Evolutionary conservation across 441 rosid genomes (phyloP), one percentile per base, ranked within the genome.

Genomic region (Manihot esculenta): DNA sequence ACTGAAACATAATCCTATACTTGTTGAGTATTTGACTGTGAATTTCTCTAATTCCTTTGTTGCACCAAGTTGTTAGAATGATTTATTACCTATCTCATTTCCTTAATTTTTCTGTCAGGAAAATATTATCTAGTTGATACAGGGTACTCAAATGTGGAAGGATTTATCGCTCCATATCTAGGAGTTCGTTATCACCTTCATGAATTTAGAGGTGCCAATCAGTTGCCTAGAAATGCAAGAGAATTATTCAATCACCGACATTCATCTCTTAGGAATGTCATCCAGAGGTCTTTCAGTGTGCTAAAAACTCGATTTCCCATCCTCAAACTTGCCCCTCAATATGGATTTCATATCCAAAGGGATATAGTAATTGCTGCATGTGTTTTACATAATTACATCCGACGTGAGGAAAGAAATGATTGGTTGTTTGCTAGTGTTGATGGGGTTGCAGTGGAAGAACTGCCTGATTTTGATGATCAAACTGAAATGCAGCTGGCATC

Each of bases 161-260:
- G 96, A 70, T 92, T 90, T 75, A 74, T 90, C 57, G 90, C 97
- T 72, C 97, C 98, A 51, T 90, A 86, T 78, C 72, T 82, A 11
- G 89, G 89, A 71, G 73, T 82, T 38, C 86, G 95, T 56, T 86
- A 82, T 77, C 66, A 78, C 70, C 70, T 78, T 65, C 88, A 83
- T 69, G 89, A 88, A 74, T 90, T 74, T 74, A 84, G 82, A 70
- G 98, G 97, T 20, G 93, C 91, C 1, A 83, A 87, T 60, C 84
- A 84, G 64, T 70, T 89, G 68, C 97, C 93, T 1, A 83, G 82
- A 79, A 93, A 83, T 63, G 84, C 86, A 6, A 79, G 76, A 79
- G 97, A 93, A 70, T 85, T 91, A 27, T 93, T 84, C 74, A 93
- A 90, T 64, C 92, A 91, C 80, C 82, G 97, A 48, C 96, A 93